These are phyloP conservation scores for Lecanoromycetidae sp. DNA, from an alignment of 2,329 filamentous ascomycete species.

Conservation along the genomic window DNA sequence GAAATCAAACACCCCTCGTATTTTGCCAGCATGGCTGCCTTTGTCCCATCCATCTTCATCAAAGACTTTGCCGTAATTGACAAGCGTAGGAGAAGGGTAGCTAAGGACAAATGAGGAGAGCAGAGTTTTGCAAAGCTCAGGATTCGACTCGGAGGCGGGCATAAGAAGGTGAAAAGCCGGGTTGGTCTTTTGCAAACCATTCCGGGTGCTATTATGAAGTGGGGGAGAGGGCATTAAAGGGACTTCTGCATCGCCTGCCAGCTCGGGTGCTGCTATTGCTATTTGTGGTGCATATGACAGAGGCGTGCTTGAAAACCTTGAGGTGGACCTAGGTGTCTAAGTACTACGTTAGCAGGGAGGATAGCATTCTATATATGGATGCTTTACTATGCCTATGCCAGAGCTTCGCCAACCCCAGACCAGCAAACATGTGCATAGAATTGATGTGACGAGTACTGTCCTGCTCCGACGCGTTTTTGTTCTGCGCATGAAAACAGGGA, in stretches of 20 bases:
- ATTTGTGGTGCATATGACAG: background rate
- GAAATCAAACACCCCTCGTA: constrained; percentile 37
- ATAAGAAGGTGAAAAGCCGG: constrained; percentile 45
- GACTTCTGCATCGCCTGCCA: constrained; percentile 8
- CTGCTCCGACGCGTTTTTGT: constrained; percentile 17
- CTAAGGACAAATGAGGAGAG: constrained; percentile 46
- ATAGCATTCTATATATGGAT: background rate
- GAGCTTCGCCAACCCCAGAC: constrained; percentile 16
- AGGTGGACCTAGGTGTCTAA: constrained; percentile 9
- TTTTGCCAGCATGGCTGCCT: constrained; percentile 34
- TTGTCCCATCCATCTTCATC: constrained; percentile 25
- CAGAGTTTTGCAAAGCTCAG: constrained; percentile 45
- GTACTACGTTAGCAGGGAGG: background rate
- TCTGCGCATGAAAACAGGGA: constrained; percentile 17
- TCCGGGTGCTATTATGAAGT: constrained; percentile 3
- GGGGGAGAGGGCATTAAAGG: constrained; percentile 10
- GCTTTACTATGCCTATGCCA: constrained; percentile 9
- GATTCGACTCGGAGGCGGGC: constrained; percentile 35
- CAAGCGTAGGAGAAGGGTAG: constrained; percentile 45
- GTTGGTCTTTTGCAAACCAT: constrained; percentile 25
- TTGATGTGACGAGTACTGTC: constrained; percentile 7
- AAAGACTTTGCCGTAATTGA: constrained; percentile 32
- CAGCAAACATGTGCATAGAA: constrained; percentile 11
- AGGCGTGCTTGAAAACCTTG: constrained; percentile 4
- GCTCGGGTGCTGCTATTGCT: constrained; percentile 1